Conservation (phyloP, 2,329 filamentous ascomycete species). For the Stachybotrys elegans region DNA sequence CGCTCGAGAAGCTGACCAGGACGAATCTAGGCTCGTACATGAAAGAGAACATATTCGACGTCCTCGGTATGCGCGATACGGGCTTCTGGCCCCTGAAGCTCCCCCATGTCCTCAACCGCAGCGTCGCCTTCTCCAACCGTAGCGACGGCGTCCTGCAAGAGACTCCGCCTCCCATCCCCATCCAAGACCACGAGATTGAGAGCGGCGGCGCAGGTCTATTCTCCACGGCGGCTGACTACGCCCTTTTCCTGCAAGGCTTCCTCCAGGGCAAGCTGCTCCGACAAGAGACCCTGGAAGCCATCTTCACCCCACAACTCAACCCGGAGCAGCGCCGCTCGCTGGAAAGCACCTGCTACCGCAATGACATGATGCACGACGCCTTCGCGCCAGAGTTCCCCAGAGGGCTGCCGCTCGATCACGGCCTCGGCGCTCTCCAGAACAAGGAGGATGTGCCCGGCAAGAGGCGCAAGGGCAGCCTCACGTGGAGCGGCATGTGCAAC, state of each 20-base stretch:
- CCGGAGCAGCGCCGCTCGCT: conserved; percentile 17
- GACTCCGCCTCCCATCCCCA: conserved; percentile 13
- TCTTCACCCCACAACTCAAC: conserved; percentile 36
- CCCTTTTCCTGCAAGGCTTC: conserved; percentile 26
- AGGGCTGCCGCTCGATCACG: conserved; percentile 27
- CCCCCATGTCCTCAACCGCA: conserved; percentile 17
- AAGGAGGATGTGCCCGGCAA: conserved; percentile 32
- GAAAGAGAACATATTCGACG: conserved; percentile 28
- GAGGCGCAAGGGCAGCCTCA: conserved; percentile 35
- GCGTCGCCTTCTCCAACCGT: conserved; percentile 14
- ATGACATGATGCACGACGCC: conserved; percentile 14
- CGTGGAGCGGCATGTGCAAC: conserved; percentile 38
- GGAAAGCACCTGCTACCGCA: conserved; percentile 13
- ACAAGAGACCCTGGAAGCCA: conserved; percentile 22
- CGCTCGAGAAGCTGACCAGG: conserved; percentile 35
- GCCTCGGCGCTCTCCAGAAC: conserved; percentile 34
- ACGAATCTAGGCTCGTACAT: conserved; percentile 31
- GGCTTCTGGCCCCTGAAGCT: conserved; percentile 28
- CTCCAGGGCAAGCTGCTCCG: conserved; percentile 25
- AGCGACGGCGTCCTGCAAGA: conserved; percentile 15
- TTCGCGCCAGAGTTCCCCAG: conserved; percentile 31
- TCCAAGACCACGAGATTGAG: conserved; percentile 28
- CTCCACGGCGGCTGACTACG: conserved; percentile 35
- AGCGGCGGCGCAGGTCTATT: conserved; percentile 39
- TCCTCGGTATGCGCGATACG: conserved; percentile 29